Conservation (phyloP, 2,329 filamentous ascomycete species). For the Simplicillium sp. region DNA sequence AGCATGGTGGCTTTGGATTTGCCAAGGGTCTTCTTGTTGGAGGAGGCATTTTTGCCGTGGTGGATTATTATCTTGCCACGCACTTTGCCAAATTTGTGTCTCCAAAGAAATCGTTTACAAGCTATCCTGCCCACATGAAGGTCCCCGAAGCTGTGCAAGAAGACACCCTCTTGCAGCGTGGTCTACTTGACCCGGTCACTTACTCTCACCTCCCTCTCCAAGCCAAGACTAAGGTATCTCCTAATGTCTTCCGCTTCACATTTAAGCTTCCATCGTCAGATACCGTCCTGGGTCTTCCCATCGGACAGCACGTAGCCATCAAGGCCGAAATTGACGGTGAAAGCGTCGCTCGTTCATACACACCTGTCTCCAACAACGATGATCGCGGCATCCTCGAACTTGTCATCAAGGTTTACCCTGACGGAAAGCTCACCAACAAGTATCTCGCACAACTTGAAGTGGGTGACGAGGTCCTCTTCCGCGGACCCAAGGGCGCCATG, state of each 20-base stretch:
- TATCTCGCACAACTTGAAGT: slow-evolving; percentile 36
- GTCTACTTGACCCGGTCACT: slow-evolving; percentile 38
- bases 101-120: slow-evolving; percentile 20
- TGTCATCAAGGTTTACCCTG: slow-evolving; percentile 40
- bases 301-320: slow-evolving; percentile 47
- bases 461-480: slow-evolving; percentile 40
- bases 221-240: slow-evolving; percentile 27
- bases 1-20: slow-evolving; percentile 19
- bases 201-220: slow-evolving; percentile 37
- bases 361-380: slow-evolving; percentile 39
- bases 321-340: slow-evolving; percentile 35
- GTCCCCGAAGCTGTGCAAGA: slow-evolving; percentile 23
- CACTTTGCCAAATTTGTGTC: slow-evolving; percentile 21
- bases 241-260: slow-evolving; percentile 33
- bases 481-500: slow-evolving; percentile 49
- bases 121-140: slow-evolving; percentile 28
- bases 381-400: slow-evolving; percentile 40
- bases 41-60: slow-evolving; percentile 19
- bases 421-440: slow-evolving; percentile 37
- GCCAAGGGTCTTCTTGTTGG: slow-evolving; percentile 26
- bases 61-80: slow-evolving; percentile 18
- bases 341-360: slow-evolving; percentile 41
- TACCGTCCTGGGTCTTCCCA: slow-evolving; percentile 42
- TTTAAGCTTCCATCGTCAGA: slow-evolving; percentile 35
- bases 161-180: slow-evolving; percentile 28